Conservation (phyloP, 192 early-diverging fungal genomes). For the Backusella psychrophila region DNA sequence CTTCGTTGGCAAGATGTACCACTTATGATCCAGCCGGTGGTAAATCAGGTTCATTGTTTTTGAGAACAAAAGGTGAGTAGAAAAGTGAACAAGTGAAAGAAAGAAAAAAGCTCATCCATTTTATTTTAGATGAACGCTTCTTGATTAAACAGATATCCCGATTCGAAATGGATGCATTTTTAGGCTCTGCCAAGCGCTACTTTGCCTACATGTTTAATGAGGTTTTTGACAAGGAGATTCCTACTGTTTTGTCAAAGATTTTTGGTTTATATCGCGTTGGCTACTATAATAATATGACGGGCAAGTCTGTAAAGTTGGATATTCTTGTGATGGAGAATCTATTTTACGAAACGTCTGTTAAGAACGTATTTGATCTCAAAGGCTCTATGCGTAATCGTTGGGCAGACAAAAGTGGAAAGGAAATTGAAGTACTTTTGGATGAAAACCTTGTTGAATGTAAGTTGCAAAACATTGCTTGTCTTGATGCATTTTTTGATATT, state of each 20-base stretch:
- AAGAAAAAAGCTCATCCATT: not conserved
- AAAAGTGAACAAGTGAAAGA: not conserved
- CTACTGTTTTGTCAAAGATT: slow-evolving; percentile 83
- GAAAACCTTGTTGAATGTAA: slow-evolving; percentile 89
- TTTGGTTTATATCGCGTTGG: slow-evolving; percentile 92
- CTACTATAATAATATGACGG: slow-evolving; percentile 76
- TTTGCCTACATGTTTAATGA: slow-evolving; percentile 84
- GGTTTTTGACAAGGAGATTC: slow-evolving; percentile 79
- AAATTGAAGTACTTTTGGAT: slow-evolving; percentile 88
- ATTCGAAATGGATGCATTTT: slow-evolving; percentile 84
- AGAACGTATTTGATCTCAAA: slow-evolving; percentile 87
- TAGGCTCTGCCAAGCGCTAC: slow-evolving; percentile 87
- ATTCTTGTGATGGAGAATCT: slow-evolving; percentile 96
- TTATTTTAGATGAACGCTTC: slow-evolving; percentile 75
- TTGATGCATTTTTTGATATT: not conserved
- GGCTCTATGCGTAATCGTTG: slow-evolving; percentile 94
- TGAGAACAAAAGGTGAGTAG: slow-evolving; percentile 72
- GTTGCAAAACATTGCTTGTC: slow-evolving; percentile 4
- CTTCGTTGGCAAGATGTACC: slow-evolving; percentile 82
- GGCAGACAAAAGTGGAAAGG: slow-evolving; percentile 80
- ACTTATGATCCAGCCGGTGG: slow-evolving; percentile 85
- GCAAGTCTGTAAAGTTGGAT: slow-evolving; percentile 81
- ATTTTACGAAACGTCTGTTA: slow-evolving; percentile 80
- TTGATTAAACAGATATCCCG: slow-evolving; percentile 88
- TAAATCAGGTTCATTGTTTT: slow-evolving; percentile 87